These are phyloP conservation scores for Syzygium syzygioides DNA, from an alignment of 441 rosid species.

Conservation along the genomic window DNA sequence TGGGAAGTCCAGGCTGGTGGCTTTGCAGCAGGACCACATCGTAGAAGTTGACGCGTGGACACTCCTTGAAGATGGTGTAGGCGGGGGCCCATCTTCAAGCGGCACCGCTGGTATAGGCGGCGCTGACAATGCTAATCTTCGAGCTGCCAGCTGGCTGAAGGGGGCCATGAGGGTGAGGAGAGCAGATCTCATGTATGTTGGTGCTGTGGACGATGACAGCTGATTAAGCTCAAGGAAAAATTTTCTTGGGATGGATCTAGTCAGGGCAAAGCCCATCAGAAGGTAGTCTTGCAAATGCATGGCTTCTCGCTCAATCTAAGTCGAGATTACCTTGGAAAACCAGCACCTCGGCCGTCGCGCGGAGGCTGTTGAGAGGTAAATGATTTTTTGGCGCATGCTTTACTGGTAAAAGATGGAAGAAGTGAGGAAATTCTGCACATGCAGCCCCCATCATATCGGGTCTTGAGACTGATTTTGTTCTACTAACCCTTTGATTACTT, in stretches of 20 bases:
- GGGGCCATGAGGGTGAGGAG: conserved; percentile 91
- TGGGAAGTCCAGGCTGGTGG: conserved; percentile 45
- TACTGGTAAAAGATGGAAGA: conserved; percentile 4
- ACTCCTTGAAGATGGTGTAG: conserved; percentile 91
- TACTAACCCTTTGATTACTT: conserved; percentile 29
- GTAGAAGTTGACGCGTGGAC: conserved; percentile 92
- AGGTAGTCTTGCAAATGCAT: neutral
- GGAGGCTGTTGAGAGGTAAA: neutral
- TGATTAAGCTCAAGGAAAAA: conserved; percentile 21
- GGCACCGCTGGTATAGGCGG: conserved; percentile 37
- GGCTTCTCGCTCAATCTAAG: neutral
- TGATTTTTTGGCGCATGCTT: neutral
- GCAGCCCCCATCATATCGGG: conserved; percentile 9
- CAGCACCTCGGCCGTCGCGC: neutral
- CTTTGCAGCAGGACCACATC: conserved; percentile 46
- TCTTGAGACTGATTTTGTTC: conserved; percentile 16
- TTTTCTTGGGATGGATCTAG: neutral
- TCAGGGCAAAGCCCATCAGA: neutral
- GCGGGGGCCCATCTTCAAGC: conserved; percentile 58
- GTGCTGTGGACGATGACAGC: conserved; percentile 91
- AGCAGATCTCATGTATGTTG: conserved; percentile 78
- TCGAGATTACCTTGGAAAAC: neutral
- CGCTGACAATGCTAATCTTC: conserved; percentile 67
- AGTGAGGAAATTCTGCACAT: conserved; percentile 7
- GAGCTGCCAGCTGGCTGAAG: conserved; percentile 90